phyloP scores from a whole-genome alignment of 164 flowering plant genomes.

The Stephania japonica region DNA sequence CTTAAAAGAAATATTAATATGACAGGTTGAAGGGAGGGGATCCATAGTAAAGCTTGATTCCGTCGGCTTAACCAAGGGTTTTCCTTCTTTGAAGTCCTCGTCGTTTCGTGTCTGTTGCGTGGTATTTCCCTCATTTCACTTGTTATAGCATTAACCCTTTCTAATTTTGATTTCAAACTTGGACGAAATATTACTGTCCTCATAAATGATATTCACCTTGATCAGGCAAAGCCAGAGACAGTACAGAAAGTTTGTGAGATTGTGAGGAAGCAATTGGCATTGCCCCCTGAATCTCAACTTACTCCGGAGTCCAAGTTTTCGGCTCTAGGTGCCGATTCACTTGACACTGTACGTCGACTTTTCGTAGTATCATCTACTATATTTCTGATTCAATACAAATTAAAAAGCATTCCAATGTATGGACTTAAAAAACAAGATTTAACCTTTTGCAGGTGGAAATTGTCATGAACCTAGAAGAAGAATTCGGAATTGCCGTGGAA shows the following conservation, averaged over 20 bases:
- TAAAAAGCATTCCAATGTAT: not conserved
- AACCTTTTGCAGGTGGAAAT: slow-evolving; percentile 35
- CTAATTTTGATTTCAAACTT: not conserved
- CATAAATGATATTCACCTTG: not conserved
- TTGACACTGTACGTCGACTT: slow-evolving; percentile 53
- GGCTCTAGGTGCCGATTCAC: slow-evolving; percentile 79
- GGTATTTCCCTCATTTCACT: slow-evolving; percentile 17
- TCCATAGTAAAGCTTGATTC: slow-evolving; percentile 22
- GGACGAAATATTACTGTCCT: not conserved
- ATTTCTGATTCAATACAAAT: not conserved
- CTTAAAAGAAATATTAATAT: not conserved
- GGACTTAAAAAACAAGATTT: not conserved
- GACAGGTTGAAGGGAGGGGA: slow-evolving; percentile 23
- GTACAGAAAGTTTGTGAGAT: slow-evolving; percentile 53
- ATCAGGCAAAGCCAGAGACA: slow-evolving; percentile 76
- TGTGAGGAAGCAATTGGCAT: slow-evolving; percentile 60
- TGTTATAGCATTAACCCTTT: not conserved
- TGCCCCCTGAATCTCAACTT: slow-evolving; percentile 36
- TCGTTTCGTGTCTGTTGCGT: slow-evolving; percentile 33
- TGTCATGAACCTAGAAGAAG: slow-evolving; percentile 50
- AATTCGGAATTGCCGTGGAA: slow-evolving; percentile 37
- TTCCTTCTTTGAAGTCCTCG: slow-evolving; percentile 33
- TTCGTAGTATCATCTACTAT: not conserved
- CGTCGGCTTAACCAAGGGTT: slow-evolving; percentile 21
- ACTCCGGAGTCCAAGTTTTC: slow-evolving; percentile 51